phyloP scores from a whole-genome alignment of 345 rosid species.

The Eucalyptus grandis region DNA sequence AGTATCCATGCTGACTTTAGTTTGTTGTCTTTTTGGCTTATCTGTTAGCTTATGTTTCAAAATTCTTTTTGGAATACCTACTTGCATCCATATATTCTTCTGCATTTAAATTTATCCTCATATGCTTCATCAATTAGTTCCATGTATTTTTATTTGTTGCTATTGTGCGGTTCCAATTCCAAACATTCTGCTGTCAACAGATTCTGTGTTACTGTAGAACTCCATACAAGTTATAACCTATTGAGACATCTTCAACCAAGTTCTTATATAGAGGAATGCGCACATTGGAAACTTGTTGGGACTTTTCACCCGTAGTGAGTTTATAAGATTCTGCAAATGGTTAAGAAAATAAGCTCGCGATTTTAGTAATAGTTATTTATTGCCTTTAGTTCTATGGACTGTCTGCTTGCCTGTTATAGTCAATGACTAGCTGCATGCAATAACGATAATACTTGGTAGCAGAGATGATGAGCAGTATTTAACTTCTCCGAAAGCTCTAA shows the following conservation, averaged over 20 bases:
- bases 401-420: neutral
- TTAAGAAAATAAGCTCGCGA: neutral
- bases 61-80: neutral
- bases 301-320: neutral
- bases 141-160: neutral
- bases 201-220: neutral
- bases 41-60: neutral
- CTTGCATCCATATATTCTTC: neutral
- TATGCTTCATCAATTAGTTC: neutral
- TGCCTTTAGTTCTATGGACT: neutral
- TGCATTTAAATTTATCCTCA: neutral
- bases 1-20: neutral
- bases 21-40: neutral
- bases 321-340: neutral
- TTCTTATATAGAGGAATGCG: neutral
- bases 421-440: neutral
- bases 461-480: neutral
- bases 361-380: neutral
- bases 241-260: neutral
- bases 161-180: neutral
- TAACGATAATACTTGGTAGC: neutral
- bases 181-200: neutral
- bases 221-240: neutral
- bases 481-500: neutral
- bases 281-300: neutral